phyloP scores from a whole-genome alignment of 306 rosid species.

The Abrus precatorius region DNA sequence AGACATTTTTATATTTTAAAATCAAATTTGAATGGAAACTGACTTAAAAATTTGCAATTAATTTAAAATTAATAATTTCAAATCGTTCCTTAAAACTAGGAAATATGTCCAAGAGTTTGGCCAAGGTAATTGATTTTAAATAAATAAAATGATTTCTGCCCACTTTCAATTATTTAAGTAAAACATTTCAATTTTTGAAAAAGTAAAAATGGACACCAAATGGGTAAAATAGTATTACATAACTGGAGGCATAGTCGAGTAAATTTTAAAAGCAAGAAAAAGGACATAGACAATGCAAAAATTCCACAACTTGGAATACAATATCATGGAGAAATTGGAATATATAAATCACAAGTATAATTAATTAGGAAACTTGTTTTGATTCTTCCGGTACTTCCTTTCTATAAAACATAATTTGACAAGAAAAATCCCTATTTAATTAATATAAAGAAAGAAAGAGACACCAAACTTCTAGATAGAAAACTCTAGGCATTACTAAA shows the following conservation, averaged over 20 bases:
- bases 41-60: not conserved
- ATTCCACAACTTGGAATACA: not conserved
- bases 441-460: not conserved
- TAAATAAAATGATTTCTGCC: not conserved
- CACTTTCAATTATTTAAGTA: constrained; percentile 19
- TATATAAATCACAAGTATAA: constrained; percentile 13
- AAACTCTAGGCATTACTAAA: constrained; percentile 31
- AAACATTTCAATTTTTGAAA: not conserved
- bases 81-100: not conserved
- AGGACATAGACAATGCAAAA: not conserved
- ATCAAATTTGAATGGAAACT: constrained; percentile 11
- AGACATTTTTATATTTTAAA: not conserved
- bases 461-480: constrained; percentile 9
- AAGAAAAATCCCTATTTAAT: constrained; percentile 15
- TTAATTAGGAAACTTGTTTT: constrained; percentile 13
- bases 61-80: not conserved
- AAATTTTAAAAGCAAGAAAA: constrained; percentile 33
- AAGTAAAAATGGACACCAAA: constrained; percentile 10
- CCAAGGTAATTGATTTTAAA: constrained; percentile 17
- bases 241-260: not conserved
- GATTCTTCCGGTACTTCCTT: constrained; percentile 22
- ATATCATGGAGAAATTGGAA: constrained; percentile 24
- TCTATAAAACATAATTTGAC: constrained; percentile 19
- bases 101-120: not conserved
- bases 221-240: not conserved